Evolutionary conservation across 177 flowering plant species (phyloP), one percentile per base, ranked within the genome.

Genomic region (Telopea speciosissima): DNA sequence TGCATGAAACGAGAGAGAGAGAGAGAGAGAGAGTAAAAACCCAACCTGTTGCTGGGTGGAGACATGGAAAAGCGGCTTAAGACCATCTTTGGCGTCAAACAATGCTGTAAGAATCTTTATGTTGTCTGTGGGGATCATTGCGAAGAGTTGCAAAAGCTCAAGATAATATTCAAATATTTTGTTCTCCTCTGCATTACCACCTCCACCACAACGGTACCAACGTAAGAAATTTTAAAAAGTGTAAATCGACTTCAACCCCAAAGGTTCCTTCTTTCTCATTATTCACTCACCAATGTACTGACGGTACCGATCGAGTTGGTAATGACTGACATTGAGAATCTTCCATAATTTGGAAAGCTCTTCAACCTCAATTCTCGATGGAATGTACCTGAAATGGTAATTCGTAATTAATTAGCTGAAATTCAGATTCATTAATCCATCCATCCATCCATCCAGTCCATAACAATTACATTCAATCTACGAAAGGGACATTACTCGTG

Each of bases 271-370:
- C 31, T 4, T 28, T 28, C 31, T 28, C 4, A 28, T 28, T 28
- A 28, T 44, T 44, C 14, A 19, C 79, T 62, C 10, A 84, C 89
- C 83, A 24, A 86, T 79, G 58, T 76, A 73, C 33, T 79, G 77
- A 65, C 75, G 24, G 76, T 88, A 85, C 24, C 52, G 61, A 3
- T 19, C 56, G 7, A 86, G 83, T 61, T 80, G 85, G 1, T 72
- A 84, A 19, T 69, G 80, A 28, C 88, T 88, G 79, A 65, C 82
- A 64, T 36, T 69, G 63, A 86, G 72, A 67, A 84, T 88, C 67
- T 84, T 85, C 33, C 82, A 83, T 75, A 88, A 74, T 77, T 81
- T 85, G 6, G 89, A 84, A 0, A 87, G 84, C 69, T 90, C 92
- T 92, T 89, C 88, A 42, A 80, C 73, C 45, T 88, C 92, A 1